Evolutionary conservation across 345 rosid genomes (phyloP), one percentile per base, ranked within the genome.

Genomic region (Linum trigynum): DNA sequence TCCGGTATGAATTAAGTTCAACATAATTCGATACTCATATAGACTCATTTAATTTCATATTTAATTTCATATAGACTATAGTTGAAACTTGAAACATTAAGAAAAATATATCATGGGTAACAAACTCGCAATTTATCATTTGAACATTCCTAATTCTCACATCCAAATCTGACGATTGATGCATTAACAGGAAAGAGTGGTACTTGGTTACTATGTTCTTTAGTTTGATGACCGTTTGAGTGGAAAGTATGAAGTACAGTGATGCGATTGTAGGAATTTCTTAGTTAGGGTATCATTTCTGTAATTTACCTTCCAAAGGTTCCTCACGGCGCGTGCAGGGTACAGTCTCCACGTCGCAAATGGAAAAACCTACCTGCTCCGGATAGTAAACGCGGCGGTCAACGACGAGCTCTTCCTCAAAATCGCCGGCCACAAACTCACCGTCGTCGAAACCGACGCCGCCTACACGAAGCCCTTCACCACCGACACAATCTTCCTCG

Each of bases 361-460:
- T 5, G 87, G 90, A 40, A 83, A 77, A 72, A 81, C 79, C 37
- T 87, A 90, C 69, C 58, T 87, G 75, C 84, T 90, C 15, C 72
- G 88, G 11, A 75, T 90, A 56, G 50, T 90, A 39, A 90, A 85
- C 32, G 94, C 91, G 0, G 91, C 96, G 2, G 63, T 87, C 7
- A 85, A 90, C 40, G 94, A 90, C 51, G 91, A 87, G 74, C 84
- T 90, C 12, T 90, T 90, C 75, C 85, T 87, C 79, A 84, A 83
- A 65, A 82, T 85, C 14, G 86, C 91, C 0, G 78, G 74, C 50
- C 97, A 87, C 61, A 80, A 69, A 69, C 65, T 85, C 14, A 90
- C 91, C 2, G 67, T 90, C 2, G 88, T 87, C 4, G 97, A 90
- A 72, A 89, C 75, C 7, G 91, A 87, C 53, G 83, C 88, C 10